phyloP scores from a whole-genome alignment of 768 basidiomycete genomes.

The Myochromella boudieri region DNA sequence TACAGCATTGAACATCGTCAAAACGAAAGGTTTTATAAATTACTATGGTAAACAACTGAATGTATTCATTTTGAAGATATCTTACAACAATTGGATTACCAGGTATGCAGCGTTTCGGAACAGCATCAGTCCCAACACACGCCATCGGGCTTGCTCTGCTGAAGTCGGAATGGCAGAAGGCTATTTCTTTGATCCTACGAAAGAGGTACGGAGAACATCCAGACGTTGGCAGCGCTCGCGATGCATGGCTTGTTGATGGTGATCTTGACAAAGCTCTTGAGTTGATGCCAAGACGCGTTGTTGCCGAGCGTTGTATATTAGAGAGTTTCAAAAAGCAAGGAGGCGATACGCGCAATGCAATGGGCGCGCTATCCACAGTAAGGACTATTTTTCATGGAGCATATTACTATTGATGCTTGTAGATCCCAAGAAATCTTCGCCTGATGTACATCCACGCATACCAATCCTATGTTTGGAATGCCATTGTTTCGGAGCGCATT shows the following conservation, averaged over 20 bases:
- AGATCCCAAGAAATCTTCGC: constrained; percentile 95
- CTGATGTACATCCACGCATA: constrained; percentile 99
- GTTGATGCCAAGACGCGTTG: constrained; percentile 86
- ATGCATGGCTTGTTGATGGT: constrained; percentile 85
- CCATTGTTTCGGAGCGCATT: constrained; percentile 92
- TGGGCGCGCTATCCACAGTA: constrained; percentile 87
- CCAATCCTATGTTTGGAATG: constrained; percentile 98
- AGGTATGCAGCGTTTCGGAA: constrained; percentile 99
- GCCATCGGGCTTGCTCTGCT: constrained; percentile 89
- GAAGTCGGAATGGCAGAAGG: constrained; percentile 87
- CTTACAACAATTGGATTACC: constrained; percentile 12
- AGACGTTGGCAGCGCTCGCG: constrained; percentile 79
- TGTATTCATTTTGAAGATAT: neutral
- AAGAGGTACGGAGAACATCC: constrained; percentile 90
- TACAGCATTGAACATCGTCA: constrained; percentile 72
- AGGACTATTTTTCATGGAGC: constrained; percentile 15
- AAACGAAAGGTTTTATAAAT: constrained; percentile 91
- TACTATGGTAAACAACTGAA: constrained; percentile 76
- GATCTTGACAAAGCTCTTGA: constrained; percentile 81
- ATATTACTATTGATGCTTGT: neutral
- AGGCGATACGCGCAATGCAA: constrained; percentile 77
- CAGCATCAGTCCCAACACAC: constrained; percentile 94
- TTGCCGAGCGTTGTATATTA: constrained; percentile 90
- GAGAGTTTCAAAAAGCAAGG: constrained; percentile 86
- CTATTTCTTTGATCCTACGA: constrained; percentile 78